Conservation (phyloP, 2,329 filamentous ascomycete species). For the Colletotrichum zoysiae region DNA sequence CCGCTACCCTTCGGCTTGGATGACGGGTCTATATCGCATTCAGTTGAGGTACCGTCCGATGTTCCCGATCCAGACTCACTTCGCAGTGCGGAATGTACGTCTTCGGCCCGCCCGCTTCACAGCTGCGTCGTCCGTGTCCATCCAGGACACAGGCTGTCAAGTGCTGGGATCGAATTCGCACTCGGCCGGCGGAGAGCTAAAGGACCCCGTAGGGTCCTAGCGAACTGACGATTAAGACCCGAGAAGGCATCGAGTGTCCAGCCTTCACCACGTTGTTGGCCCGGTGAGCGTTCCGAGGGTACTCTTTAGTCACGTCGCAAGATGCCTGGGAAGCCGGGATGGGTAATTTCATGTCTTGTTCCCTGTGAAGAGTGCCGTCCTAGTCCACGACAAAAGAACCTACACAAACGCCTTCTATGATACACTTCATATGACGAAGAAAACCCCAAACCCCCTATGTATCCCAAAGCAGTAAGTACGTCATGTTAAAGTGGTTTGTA, state of each 20-base stretch:
- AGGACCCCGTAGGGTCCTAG: slow-evolving; percentile 6
- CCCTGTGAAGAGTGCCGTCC: not conserved
- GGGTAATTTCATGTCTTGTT: not conserved
- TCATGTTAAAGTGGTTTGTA: slow-evolving; percentile 8
- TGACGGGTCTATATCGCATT: not conserved
- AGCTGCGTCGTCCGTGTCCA: slow-evolving; percentile 1
- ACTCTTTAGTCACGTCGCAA: not conserved
- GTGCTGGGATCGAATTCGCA: slow-evolving; percentile 12
- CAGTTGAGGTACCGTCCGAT: not conserved
- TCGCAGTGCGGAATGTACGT: not conserved
- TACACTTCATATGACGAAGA: slow-evolving; percentile 4
- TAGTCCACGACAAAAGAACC: not conserved
- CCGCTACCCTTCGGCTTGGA: not conserved
- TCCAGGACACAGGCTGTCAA: not conserved
- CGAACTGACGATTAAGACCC: not conserved
- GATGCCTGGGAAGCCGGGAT: not conserved
- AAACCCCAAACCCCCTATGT: slow-evolving; percentile 1
- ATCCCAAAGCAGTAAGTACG: not conserved
- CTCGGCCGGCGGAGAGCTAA: slow-evolving; percentile 16
- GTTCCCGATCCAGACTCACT: not conserved
- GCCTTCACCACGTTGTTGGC: not conserved
- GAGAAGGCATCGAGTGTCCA: not conserved
- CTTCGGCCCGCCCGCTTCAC: not conserved
- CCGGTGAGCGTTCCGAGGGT: not conserved
- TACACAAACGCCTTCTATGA: slow-evolving; percentile 17